Base-by-base conservation (phyloP, 2,329 filamentous ascomycete species). In the Hortaea werneckii region DNA sequence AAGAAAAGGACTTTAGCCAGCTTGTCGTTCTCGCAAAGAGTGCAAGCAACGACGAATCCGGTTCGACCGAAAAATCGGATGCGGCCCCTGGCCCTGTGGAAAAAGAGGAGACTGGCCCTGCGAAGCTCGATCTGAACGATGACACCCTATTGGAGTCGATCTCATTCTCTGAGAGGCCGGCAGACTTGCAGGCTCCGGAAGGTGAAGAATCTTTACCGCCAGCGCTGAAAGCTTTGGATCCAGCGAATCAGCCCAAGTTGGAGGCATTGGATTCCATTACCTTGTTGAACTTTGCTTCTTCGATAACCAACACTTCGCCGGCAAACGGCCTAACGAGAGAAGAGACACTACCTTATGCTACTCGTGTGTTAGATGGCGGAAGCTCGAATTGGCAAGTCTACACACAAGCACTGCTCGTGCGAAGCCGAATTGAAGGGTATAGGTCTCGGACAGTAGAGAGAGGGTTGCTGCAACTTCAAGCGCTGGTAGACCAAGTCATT, bases 331-430 rank as follows among this genome's bases (percentile, higher is more conserved):
- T 98, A 1, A 96, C 89, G 0, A 77, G 88, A n/a, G 89, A 96
- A 66, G 87, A 96, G 62, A 90, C 94, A 4, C 67, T 94, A 1
- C 92, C 92, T 0, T 98, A 90, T 61, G 92, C 92, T 0, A 83
- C 82, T 1, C 80, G 92, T 37, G 92, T 96, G 0, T 74, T 98
- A 1, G 78, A 85, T 6, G 88, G 92, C 50, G 89, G 90, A 55
- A 85, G 85, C 40, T 90, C 87, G 1, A 98, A 96, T 65, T 98
- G 92, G 92, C 92, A 96, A 64, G 83, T 95, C 30, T 96, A 96
- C 62, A 95, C 92, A 0, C 89, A 96, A 61, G 92, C 88, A 0
- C 72, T 98, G 6, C 74, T 98, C 0, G 85, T 96, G 1, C 78
- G 92, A 39, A 94, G 87, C 49, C 77, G 92, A 11, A 90, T 96